Evolutionary conservation across 441 rosid genomes (phyloP).

Genomic region (Capsella rubella): DNA sequence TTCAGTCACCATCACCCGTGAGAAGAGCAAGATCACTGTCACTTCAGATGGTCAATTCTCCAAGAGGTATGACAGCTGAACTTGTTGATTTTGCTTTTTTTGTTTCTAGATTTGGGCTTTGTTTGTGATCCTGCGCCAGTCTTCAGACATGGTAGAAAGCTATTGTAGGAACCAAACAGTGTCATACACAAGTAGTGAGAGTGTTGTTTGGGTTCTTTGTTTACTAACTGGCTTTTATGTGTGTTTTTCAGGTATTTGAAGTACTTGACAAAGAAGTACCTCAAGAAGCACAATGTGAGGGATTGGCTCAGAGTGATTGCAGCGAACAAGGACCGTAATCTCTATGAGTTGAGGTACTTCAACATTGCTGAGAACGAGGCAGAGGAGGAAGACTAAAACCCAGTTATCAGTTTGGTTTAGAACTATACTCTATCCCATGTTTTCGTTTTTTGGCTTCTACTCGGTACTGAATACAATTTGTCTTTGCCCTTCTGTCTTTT

Average conservation of each 20-base stretch:
- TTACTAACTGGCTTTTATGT: background rate
- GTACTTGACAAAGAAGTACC: slow-evolving; percentile 74
- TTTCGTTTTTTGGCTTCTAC: slow-evolving; percentile 21
- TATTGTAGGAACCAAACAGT: background rate
- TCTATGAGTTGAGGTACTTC: slow-evolving; percentile 83
- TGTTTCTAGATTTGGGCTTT: background rate
- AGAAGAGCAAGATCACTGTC: slow-evolving; percentile 74
- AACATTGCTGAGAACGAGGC: slow-evolving; percentile 85
- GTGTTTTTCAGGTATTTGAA: slow-evolving; percentile 54
- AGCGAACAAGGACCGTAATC: slow-evolving; percentile 65
- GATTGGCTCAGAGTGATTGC: slow-evolving; percentile 85
- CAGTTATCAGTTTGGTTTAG: slow-evolving; percentile 19
- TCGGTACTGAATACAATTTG: slow-evolving; percentile 20
- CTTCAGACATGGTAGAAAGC: background rate
- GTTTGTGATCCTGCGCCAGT: background rate
- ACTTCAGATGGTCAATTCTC: slow-evolving; percentile 75
- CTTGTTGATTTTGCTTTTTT: background rate
- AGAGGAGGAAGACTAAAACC: slow-evolving; percentile 68
- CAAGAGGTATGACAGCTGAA: slow-evolving; percentile 53
- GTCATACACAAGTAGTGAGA: background rate
- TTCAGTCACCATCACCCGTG: slow-evolving; percentile 62
- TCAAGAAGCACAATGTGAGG: slow-evolving; percentile 76
- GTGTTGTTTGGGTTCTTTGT: background rate
- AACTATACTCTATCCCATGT: slow-evolving; percentile 10
- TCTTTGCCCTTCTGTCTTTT: background rate